phyloP scores from a whole-genome alignment of 352 stramenopile genomes.

The Pythium rhizo-oryzae region DNA sequence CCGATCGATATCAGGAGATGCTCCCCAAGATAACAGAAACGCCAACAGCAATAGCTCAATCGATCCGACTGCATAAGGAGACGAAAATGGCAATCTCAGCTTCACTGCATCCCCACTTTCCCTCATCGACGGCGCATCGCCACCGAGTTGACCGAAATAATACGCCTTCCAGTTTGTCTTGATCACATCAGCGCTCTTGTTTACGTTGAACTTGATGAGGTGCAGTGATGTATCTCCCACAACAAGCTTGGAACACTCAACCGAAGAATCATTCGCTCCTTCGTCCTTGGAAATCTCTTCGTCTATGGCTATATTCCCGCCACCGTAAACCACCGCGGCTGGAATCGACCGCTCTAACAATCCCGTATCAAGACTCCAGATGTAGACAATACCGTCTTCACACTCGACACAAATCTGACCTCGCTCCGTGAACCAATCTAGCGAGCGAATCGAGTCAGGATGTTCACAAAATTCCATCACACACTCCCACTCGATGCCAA shows the following conservation, averaged over 20 bases:
- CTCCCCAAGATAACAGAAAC: conserved; percentile 77
- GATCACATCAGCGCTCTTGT: conserved; percentile 66
- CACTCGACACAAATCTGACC: conserved; percentile 70
- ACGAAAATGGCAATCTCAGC: conserved; percentile 21
- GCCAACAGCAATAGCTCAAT: conserved; percentile 78
- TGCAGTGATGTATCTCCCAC: conserved; percentile 63
- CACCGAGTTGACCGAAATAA: conserved; percentile 40
- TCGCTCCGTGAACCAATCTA: conserved; percentile 69
- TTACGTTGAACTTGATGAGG: conserved; percentile 66
- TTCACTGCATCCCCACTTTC: conserved; percentile 1
- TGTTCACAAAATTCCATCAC: conserved; percentile 67
- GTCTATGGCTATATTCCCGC: conserved; percentile 1
- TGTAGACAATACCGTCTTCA: conserved; percentile 73
- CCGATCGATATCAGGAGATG: conserved; percentile 66
- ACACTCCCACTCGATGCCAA: conserved; percentile 58
- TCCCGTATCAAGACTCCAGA: conserved; percentile 80
- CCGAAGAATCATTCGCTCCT: conserved; percentile 12
- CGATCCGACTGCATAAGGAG: conserved; percentile 65
- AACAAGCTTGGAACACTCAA: conserved; percentile 55
- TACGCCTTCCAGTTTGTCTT: conserved; percentile 75
- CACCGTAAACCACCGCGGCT: conserved; percentile 49
- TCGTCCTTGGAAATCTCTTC: background rate
- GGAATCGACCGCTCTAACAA: conserved; percentile 72
- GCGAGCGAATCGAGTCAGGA: conserved; percentile 42
- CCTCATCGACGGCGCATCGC: background rate